These are phyloP conservation scores for Fusarium aywerte DNA, from an alignment of 2,329 filamentous ascomycete species.

Conservation along the genomic window DNA sequence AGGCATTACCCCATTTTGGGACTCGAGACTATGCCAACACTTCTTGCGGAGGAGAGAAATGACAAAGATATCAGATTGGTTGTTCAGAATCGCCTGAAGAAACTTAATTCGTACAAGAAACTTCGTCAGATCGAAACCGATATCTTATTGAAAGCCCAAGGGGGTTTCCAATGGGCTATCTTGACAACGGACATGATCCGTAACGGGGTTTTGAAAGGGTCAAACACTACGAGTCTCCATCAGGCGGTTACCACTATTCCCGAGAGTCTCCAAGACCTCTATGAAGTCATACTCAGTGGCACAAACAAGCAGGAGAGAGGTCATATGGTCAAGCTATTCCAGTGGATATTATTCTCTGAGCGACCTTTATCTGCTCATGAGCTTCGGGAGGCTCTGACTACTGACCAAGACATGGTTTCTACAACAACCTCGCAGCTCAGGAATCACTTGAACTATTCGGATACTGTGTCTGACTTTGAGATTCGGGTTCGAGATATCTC, in stretches of 20 bases:
- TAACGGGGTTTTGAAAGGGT: accelerated
- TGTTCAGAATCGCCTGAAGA: background rate
- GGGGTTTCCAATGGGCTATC: background rate
- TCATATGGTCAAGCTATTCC: background rate
- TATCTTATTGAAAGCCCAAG: background rate
- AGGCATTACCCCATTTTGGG: background rate
- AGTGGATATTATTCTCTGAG: background rate
- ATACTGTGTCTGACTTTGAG: accelerated
- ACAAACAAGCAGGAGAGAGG: accelerated
- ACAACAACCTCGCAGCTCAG: background rate
- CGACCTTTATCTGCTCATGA: background rate
- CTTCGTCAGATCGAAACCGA: background rate
- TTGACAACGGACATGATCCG: background rate
- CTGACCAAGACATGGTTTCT: background rate
- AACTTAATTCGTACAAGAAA: accelerated
- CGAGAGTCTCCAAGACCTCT: background rate
- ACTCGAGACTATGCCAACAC: background rate
- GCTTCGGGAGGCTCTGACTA: background rate
- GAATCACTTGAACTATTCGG: accelerated
- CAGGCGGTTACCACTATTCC: background rate
- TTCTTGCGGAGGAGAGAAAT: background rate
- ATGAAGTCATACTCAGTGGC: background rate
- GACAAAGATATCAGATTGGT: background rate
- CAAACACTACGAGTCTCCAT: accelerated
- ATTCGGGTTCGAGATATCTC: background rate